phyloP scores from a whole-genome alignment of 208 protist species.

The Trypanosoma theileri region DNA sequence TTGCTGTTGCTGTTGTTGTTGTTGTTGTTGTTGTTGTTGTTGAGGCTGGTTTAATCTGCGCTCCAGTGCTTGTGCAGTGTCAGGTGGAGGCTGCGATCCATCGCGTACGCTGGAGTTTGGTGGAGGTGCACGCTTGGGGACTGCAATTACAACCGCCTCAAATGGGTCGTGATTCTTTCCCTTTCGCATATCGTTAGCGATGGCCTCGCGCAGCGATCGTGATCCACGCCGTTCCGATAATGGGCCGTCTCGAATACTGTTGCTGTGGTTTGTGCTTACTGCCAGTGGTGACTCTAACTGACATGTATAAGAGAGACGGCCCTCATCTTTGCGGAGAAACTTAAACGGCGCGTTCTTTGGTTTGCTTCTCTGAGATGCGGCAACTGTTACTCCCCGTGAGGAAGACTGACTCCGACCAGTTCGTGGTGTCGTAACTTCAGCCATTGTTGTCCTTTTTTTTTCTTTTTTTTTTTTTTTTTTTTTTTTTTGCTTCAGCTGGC shows the following conservation, averaged over 20 bases:
- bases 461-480: not conserved
- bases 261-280: constrained; percentile 1
- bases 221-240: constrained; percentile 61
- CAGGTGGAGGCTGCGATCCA: constrained; percentile 2
- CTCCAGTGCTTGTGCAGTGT: not conserved
- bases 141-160: constrained; percentile 74
- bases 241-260: constrained; percentile 17
- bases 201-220: constrained; percentile 72
- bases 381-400: constrained; percentile 50
- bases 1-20: constrained; percentile 3
- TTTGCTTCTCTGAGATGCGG: constrained; percentile 64
- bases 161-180: constrained; percentile 75
- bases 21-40: constrained; percentile 22
- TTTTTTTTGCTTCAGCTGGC: too few species aligned
- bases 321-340: constrained; percentile 83
- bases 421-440: constrained; percentile 20
- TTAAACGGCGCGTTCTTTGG: constrained; percentile 73
- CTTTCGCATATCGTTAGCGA: constrained; percentile 85
- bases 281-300: constrained; percentile 17
- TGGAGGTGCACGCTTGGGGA: constrained; percentile 74
- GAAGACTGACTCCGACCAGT: constrained; percentile 21
- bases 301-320: constrained; percentile 68
- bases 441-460: constrained; percentile 11
- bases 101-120: constrained; percentile 26
- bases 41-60: not conserved